Conservation (phyloP, 129 eudicot species). For the Pittosporum tobira region DNA sequence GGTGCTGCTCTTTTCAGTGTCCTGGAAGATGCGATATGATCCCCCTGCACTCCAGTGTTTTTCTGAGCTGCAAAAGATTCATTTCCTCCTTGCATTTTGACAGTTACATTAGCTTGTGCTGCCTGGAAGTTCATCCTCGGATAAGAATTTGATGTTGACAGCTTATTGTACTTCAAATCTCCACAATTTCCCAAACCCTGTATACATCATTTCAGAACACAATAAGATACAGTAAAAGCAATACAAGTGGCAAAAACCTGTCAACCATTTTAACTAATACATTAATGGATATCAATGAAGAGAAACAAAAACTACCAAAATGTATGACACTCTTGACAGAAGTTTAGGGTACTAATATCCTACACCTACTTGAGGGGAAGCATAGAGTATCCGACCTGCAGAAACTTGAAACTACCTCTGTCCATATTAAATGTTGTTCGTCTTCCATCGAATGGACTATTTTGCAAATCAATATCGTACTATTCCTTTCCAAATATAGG, state of each 20-base stretch:
- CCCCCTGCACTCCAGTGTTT: constrained; percentile 23
- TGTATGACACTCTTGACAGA: not conserved
- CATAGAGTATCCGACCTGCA: not conserved
- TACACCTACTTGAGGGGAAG: not conserved
- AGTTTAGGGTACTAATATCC: not conserved
- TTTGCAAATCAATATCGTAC: no score
- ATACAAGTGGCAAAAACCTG: not conserved
- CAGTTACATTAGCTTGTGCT: constrained; percentile 18
- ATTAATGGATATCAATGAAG: not conserved
- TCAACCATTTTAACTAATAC: not conserved
- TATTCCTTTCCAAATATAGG: no score
- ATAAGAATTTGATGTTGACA: constrained; percentile 22
- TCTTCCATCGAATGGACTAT: no score
- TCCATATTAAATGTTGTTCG: no score
- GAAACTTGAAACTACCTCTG: not conserved
- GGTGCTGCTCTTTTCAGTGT: constrained; percentile 47
- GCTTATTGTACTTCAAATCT: constrained; percentile 13
- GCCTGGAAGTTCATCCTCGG: constrained; percentile 17
- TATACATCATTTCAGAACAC: constrained; percentile 16
- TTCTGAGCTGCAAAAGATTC: constrained; percentile 22
- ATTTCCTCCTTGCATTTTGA: constrained; percentile 10
- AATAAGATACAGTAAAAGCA: constrained; percentile 2
- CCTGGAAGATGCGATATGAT: constrained; percentile 21
- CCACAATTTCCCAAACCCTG: constrained; percentile 28
- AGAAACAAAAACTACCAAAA: not conserved